phyloP scores from a whole-genome alignment of 2,329 filamentous ascomycete species.

The Amylocarpus encephaloides region DNA sequence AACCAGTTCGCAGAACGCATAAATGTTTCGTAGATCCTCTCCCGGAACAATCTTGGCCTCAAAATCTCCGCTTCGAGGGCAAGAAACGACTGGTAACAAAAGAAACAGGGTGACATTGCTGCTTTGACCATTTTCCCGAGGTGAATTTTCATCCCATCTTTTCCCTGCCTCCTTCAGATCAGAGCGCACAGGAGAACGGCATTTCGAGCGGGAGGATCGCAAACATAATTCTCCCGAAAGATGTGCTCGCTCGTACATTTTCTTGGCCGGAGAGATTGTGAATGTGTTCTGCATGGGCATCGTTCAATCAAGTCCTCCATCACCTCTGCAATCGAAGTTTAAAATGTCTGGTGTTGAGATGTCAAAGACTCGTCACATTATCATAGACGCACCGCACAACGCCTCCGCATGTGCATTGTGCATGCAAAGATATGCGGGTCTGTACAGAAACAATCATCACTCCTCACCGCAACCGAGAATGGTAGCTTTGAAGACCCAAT shows the following conservation, averaged over 20 bases:
- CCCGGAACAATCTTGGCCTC: too few relatives aligned
- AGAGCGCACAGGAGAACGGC: too few relatives aligned
- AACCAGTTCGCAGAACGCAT: too few relatives aligned
- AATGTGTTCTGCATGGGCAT: neutral
- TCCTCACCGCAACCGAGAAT: neutral
- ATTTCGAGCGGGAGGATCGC: too few relatives aligned
- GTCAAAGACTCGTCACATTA: neutral
- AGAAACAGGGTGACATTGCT: neutral
- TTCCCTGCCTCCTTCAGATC: neutral
- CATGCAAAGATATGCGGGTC: neutral
- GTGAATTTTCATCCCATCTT: conserved; percentile 1
- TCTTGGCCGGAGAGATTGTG: neutral
- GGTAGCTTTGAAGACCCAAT: neutral
- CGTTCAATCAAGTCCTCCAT: neutral
- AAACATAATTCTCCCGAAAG: too few relatives aligned
- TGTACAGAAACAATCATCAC: neutral
- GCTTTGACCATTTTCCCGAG: neutral
- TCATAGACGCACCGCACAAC: neutral
- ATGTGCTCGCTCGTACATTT: neutral
- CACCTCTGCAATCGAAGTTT: neutral
- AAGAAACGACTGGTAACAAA: too few relatives aligned
- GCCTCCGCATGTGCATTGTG: neutral
- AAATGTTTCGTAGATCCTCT: too few relatives aligned
- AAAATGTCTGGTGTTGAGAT: neutral
- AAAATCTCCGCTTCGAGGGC: too few relatives aligned